Evolutionary conservation across 2,329 filamentous ascomycete species (phyloP), one percentile per base, ranked within the genome.

Genomic region (Xylogone sp.): DNA sequence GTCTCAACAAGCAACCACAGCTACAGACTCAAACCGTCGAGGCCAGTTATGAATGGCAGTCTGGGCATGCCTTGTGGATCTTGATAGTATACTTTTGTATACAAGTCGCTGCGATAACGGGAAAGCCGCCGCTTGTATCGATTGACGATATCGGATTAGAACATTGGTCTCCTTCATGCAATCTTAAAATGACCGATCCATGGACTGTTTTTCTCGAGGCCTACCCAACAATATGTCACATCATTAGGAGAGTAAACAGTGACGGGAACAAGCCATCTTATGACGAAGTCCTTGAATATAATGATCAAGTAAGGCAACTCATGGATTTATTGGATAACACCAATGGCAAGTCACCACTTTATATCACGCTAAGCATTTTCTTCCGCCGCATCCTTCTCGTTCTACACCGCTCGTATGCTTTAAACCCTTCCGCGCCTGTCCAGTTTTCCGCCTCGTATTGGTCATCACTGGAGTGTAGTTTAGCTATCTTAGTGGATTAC

Each of bases 391-490:
- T 59, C 22, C 58, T 66, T 19, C 55, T 65, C 8, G 55, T 57
- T 2, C 53, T 68, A 10, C 64, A 68, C 50, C 58, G 61, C 3
- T 51, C 53, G 13, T 60, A 62, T 49, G 62, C 64, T 2, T 49
- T 63, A 10, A 50, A 56, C 13, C 52, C 54, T 1, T 52, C 61
- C 4, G 63, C 62, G 3, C 52, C 55, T 12, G 43, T 48, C 18
- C n/a, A 58, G 3, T 66, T 61, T 45, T 54, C 62, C 16, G 55
- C 57, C 6, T 66, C 64, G 1, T 67, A 68, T 49, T 67, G 65
- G 59, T 63, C 65, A 19, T 64, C 62, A 19, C 54, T 68, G 7
- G 65, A 66, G 48, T 63, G 58, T 34, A 60, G 61, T 18, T 56
- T 68, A 1, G 64, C 65, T 27, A 51, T 67, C 10, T 59, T 67